Percentiles rank a stretch among this genome's conserved stretches.
phyloP scores from a whole-genome alignment of 148 eudicot genomes.

The Persicaria maculosa region DNA sequence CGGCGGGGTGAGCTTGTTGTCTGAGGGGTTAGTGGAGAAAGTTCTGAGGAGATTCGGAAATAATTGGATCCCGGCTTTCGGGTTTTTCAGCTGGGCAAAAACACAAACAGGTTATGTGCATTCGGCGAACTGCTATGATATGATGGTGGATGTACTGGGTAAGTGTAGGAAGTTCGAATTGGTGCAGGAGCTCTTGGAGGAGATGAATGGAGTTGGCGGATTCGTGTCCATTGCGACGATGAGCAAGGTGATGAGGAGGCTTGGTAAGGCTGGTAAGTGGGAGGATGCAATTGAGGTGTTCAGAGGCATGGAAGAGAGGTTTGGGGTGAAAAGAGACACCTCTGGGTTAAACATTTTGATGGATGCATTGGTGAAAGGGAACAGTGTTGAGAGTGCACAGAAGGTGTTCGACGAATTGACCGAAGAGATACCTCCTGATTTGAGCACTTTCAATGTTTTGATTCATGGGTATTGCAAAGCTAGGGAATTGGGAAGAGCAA shows the following conservation, averaged over 20 bases:
- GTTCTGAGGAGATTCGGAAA: conserved; percentile 61
- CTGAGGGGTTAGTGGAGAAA: conserved; percentile 47
- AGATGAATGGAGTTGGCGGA: conserved; percentile 50
- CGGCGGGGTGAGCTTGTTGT: conserved; percentile 28
- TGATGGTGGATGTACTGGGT: conserved; percentile 74
- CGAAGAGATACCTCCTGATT: conserved; percentile 33
- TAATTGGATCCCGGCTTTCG: conserved; percentile 56
- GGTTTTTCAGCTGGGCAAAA: conserved; percentile 77
- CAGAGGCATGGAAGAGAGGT: conserved; percentile 29
- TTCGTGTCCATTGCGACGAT: conserved; percentile 47
- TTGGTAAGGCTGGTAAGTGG: conserved; percentile 41
- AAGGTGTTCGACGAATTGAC: conserved; percentile 47
- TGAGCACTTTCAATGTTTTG: conserved; percentile 47
- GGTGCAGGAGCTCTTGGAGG: conserved; percentile 63
- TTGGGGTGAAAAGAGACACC: conserved; percentile 45
- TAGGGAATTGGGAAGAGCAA: conserved; percentile 44
- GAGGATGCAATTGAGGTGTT: conserved; percentile 58
- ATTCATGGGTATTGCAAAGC: conserved; percentile 81
- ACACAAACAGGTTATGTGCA: conserved; percentile 23
- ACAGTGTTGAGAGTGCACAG: conserved; percentile 66
- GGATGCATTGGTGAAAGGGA: conserved; percentile 55
- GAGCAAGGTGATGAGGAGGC: conserved; percentile 60
- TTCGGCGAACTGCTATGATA: conserved; percentile 42
- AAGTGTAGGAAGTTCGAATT: conserved; percentile 53
- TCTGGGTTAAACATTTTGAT: conserved; percentile 46